Conservation (phyloP, 768 basidiomycete genomes). For the Naematelia encephala region DNA sequence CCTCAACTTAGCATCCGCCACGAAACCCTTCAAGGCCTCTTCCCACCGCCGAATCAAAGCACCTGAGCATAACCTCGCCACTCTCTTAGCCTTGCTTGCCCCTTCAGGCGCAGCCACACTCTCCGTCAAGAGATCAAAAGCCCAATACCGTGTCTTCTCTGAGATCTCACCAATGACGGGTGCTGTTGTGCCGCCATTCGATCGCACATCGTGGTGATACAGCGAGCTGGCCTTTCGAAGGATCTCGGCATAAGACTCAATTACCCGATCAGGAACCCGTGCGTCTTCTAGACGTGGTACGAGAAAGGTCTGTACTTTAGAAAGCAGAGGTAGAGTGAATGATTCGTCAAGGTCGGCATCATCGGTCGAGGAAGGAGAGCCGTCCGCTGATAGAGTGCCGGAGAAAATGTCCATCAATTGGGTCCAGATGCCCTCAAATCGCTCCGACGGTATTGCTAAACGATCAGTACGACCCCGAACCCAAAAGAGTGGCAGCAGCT, state of each 20-base stretch:
- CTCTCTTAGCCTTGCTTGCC: constrained; percentile 75
- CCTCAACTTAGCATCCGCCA: constrained; percentile 80
- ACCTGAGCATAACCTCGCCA: constrained; percentile 71
- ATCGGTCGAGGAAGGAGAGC: constrained; percentile 12
- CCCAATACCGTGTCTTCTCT: constrained; percentile 41
- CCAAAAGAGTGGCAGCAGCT: constrained; percentile 1
- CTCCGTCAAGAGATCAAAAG: constrained; percentile 34
- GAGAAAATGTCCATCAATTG: constrained; percentile 53
- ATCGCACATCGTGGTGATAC: constrained; percentile 30
- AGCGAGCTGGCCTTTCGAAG: constrained; percentile 35
- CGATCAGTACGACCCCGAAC: constrained; percentile 2
- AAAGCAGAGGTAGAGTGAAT: constrained; percentile 35
- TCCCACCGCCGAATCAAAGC: constrained; percentile 74
- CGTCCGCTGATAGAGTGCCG: constrained; percentile 35
- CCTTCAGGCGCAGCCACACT: constrained; percentile 45
- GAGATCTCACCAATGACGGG: constrained; percentile 19
- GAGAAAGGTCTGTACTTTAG: constrained; percentile 18
- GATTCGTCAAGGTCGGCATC: constrained; percentile 32
- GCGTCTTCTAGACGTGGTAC: constrained; percentile 23
- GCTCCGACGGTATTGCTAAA: constrained; percentile 61
- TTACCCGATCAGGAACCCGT: constrained; percentile 26
- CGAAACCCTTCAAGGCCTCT: constrained; percentile 64
- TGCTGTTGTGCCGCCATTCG: constrained; percentile 33
- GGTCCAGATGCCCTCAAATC: constrained; percentile 78
- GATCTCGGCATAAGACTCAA: constrained; percentile 24